Evolutionary conservation across 2,329 filamentous ascomycete genomes (phyloP), one percentile per base, ranked within the genome.

Genomic region (Lasiodiplodia sp.): DNA sequence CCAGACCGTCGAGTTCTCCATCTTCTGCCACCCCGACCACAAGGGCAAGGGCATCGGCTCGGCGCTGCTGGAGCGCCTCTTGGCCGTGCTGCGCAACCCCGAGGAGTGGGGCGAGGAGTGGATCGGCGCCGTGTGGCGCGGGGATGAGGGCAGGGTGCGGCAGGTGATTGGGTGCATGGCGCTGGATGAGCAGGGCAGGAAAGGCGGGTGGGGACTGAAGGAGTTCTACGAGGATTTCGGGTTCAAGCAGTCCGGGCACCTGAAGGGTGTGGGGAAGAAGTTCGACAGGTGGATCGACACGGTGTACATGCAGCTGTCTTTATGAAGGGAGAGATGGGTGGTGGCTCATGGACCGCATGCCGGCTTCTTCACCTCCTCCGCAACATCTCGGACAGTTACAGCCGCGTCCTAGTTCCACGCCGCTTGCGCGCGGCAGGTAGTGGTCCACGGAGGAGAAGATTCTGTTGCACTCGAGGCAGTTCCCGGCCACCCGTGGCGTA

Each of bases 91-190:
- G 6, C 71, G 72, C 21, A 21, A 65, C 16, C 72, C 74, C 28
- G 63, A 70, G 23, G 51, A 66, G 10, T 73, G 66, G 60, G 69
- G 70, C 8, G 69, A 73, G 25, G 71, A 73, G 8, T 63, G 58
- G 58, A 51, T 63, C 5, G 58, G 58, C 2, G 21, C 4, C 25
- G 58, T 14, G 21, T 63, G 58, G 58, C 37, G 58, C 4, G 40
- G 58, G 5, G 58, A 63, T 8, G 71, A 75, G 18, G 71, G 72
- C 2, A 72, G 69, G 38, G 71, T 82, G 38, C 73, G 73, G 55
- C 77, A 76, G 58, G 62, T 82, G 38, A 71, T 82, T 47, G 79
- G 79, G 4, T 72, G 78, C 52, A 82, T 82, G 78, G 74, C 79
- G 0, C 74, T 82, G 23, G 78, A 82, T 72, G 74, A 77, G 21